Percentiles rank a stretch among this genome's conserved stretches.
phyloP scores from a whole-genome alignment of 192 early-diverging fungal genomes.

The Gryganskiella cystojenkinii region DNA sequence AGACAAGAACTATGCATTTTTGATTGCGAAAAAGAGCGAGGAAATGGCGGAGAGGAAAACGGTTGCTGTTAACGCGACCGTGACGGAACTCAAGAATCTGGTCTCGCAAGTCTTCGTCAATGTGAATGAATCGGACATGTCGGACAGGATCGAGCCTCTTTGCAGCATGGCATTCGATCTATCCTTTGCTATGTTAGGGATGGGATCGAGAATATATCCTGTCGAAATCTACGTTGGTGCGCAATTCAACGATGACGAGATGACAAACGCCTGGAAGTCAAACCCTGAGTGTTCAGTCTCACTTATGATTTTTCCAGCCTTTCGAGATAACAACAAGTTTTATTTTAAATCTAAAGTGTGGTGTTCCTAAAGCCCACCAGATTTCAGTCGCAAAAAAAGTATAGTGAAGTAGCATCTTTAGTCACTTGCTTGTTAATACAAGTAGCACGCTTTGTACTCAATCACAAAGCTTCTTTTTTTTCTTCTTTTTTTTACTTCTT shows the following conservation, averaged over 20 bases:
- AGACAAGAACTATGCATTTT: slow-evolving; percentile 17
- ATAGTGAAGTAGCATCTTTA: too few relatives aligned
- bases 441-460: too few relatives aligned
- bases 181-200: slow-evolving; percentile 19
- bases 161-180: slow-evolving; percentile 19
- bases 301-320: slow-evolving; percentile 4
- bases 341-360: slow-evolving; percentile 19
- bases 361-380: neutral
- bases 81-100: slow-evolving; percentile 3
- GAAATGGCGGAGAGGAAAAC: neutral
- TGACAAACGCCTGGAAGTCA: slow-evolving; percentile 7
- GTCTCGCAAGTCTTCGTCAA: slow-evolving; percentile 5
- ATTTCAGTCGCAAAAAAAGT: neutral
- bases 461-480: too few relatives aligned
- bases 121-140: neutral
- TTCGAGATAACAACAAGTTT: slow-evolving; percentile 12
- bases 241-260: slow-evolving; percentile 3
- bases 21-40: neutral
- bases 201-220: slow-evolving; percentile 17
- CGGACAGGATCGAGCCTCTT: slow-evolving; percentile 1
- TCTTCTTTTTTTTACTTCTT: too few relatives aligned
- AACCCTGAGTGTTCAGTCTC: slow-evolving; percentile 8
- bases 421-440: too few relatives aligned
- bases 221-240: neutral
- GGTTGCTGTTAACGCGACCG: neutral